Evolutionary conservation across 2,329 filamentous ascomycete genomes (phyloP).

Genomic region (Neurospora sp.): DNA sequence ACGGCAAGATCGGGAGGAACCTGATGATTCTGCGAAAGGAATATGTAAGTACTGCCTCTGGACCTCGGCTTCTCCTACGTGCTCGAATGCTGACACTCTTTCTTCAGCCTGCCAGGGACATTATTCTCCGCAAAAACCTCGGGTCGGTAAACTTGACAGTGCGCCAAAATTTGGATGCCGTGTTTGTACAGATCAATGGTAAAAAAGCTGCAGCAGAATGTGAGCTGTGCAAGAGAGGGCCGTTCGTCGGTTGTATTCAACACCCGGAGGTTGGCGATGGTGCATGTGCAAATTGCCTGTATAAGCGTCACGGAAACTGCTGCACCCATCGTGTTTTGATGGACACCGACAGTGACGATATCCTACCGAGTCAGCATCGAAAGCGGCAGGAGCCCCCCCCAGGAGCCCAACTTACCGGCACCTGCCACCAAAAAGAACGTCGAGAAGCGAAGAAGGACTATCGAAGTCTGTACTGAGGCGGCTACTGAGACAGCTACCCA

Average conservation of each 20-base stretch:
- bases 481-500: not conserved
- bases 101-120: not conserved
- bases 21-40: not conserved
- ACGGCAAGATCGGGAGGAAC: not conserved
- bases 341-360: not conserved
- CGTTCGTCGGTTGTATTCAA: not conserved
- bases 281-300: not conserved
- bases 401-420: not conserved
- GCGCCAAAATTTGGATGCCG: not conserved
- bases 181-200: not conserved
- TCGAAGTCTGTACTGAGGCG: not conserved
- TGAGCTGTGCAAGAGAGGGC: not conserved
- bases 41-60: not conserved
- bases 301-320: not conserved
- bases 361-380: not conserved
- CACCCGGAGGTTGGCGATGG: not conserved
- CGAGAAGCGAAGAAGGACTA: not conserved
- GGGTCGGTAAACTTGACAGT: not conserved
- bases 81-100: not conserved
- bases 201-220: not conserved
- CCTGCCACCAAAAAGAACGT: not conserved
- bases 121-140: not conserved
- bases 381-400: not conserved
- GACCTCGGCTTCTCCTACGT: not conserved
- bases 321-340: not conserved